Conservation (phyloP, 208 protist species). For the Blastocrithidia nonstop region DNA sequence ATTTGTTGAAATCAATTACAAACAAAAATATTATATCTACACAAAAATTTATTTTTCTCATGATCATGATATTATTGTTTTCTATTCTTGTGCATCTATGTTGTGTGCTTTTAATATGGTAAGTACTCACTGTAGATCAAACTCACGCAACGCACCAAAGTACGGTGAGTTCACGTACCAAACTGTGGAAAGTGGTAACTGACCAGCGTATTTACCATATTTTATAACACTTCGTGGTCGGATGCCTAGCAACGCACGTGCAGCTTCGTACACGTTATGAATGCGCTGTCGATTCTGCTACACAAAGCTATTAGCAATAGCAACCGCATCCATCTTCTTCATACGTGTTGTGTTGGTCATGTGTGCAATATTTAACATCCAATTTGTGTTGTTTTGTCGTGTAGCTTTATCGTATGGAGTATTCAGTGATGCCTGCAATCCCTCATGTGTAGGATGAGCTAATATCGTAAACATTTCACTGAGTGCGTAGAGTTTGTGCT, state of each 20-base stretch:
- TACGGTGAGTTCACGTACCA: constrained; percentile 75
- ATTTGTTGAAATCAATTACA: no score
- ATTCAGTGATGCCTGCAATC: no score
- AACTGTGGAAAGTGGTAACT: constrained; percentile 50
- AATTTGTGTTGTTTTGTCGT: no score
- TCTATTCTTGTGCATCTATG: constrained; percentile 9
- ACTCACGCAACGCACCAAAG: constrained; percentile 73
- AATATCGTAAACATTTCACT: neutral
- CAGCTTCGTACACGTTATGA: constrained; percentile 44
- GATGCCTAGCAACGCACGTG: constrained; percentile 47
- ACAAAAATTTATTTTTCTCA: no score
- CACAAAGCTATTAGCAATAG: constrained; percentile 71
- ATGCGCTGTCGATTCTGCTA: constrained; percentile 59
- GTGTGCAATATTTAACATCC: no score
- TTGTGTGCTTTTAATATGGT: constrained; percentile 27
- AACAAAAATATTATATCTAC: no score
- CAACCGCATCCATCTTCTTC: constrained; percentile 26
- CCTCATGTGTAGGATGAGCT: no score
- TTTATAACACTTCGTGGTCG: constrained; percentile 52
- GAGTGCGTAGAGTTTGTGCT: neutral
- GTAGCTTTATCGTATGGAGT: no score
- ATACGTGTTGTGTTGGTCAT: neutral
- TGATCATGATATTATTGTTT: neutral
- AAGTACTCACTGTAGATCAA: constrained; percentile 65
- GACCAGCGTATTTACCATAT: constrained; percentile 57